Evolutionary conservation across 2,329 filamentous ascomycete genomes (phyloP), one percentile per base, ranked within the genome.

Genomic region (Ceratocystiopsis sp.): DNA sequence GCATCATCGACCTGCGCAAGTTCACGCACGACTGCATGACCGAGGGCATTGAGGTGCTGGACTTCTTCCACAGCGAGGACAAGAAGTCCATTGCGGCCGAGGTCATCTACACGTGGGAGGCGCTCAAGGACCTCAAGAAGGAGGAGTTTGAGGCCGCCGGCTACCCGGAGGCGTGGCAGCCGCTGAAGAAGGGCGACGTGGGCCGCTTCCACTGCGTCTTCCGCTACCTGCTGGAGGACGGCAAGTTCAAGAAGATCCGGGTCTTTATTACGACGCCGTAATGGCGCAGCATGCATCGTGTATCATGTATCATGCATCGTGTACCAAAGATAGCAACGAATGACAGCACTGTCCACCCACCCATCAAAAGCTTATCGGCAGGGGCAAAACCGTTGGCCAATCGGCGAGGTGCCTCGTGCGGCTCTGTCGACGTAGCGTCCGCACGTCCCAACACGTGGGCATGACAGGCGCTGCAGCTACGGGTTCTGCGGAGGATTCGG

Each of bases 71-170:
- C 5, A 35, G 34, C 34, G 34, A 35, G 9, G n/a, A 14, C 11
- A n/a, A 29, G 16, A 34, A 35, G 11, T 34, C 29, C 8, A 40
- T 32, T 35, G 38, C 38, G 29, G 16, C 32, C n/a, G 38, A 40
- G 38, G 38, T 40, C n/a, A 40, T 40, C 29, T 40, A 40, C 38
- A 40, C 38, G 15, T 40, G 38, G 38, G 38, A 34, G n/a, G 38
- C 29, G 15, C 29, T 40, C n/a, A 40, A 34, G 29, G 38, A 40
- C 16, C 29, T 40, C n/a, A 40, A 34, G n/a, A 40, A 35, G 38
- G 38, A 40, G 3, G 38, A 40, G 16, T 40, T 40, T 13, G 29
- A 40, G 2, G 29, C 29, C 15, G 29, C 38, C 16, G 38, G 38
- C 4, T 40, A 40, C 25, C 38, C 29, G 2, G 38, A 40, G 38